Evolutionary conservation across 2,329 filamentous ascomycete species (phyloP).

Genomic region (Penicillium sp.): DNA sequence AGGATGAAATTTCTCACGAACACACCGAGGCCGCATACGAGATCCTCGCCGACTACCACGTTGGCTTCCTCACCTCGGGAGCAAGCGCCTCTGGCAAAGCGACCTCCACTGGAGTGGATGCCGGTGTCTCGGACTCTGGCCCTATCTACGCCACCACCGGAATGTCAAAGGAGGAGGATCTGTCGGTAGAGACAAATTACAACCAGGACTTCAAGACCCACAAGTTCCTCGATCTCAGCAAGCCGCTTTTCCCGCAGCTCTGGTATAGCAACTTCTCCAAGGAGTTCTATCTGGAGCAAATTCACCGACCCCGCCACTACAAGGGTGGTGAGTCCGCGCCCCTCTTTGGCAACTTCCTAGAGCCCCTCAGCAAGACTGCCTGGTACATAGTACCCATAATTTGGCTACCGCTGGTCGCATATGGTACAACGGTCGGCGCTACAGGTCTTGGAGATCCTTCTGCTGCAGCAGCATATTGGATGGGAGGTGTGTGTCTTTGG

Average conservation of each 20-base stretch:
- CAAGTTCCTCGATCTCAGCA: constrained; percentile 90
- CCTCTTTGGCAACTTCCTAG: constrained; percentile 96
- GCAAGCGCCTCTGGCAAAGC: constrained; percentile 53
- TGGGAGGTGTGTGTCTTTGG: constrained; percentile 78
- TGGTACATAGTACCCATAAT: constrained; percentile 88
- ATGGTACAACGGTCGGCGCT: constrained; percentile 70
- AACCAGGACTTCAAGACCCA: constrained; percentile 79
- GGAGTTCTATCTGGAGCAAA: constrained; percentile 95
- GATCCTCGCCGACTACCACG: constrained; percentile 81
- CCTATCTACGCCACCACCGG: constrained; percentile 67
- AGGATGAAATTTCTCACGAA: constrained; percentile 78
- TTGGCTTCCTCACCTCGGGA: constrained; percentile 76
- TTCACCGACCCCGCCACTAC: constrained; percentile 95
- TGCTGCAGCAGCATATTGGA: constrained; percentile 65
- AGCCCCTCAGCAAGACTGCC: constrained; percentile 91
- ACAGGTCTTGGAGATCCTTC: constrained; percentile 60
- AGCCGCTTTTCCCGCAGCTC: constrained; percentile 83
- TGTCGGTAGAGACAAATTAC: constrained; percentile 82
- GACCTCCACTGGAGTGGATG: constrained; percentile 33
- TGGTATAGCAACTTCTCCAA: constrained; percentile 88
- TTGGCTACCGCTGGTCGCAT: constrained; percentile 81
- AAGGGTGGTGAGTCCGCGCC: constrained; percentile 90
- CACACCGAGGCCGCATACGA: constrained; percentile 97
- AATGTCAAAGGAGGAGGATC: constrained; percentile 85
- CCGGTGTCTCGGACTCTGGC: constrained; percentile 28